Evolutionary conservation across 1,139 yeast genomes (phyloP), one percentile per base, ranked within the genome.

Genomic region (Suhomyces panamericanus): DNA sequence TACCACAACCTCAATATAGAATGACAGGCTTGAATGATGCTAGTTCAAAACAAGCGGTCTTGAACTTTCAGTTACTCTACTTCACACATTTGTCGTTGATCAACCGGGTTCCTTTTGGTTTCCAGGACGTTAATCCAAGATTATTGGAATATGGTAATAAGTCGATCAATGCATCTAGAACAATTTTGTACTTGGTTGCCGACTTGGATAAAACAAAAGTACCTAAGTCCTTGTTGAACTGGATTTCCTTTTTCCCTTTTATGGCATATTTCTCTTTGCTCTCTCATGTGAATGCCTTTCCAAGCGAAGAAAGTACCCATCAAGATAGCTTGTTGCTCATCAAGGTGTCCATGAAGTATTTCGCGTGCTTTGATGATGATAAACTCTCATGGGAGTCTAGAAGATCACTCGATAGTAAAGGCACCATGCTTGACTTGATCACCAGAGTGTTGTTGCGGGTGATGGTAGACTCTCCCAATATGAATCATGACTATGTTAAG

Each of bases 231-330:
- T 62, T 62, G 37, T 47, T 56, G 30, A 64, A 62, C 39, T 68
- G 73, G 73, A 50, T 65, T 16, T 50, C 62, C 30, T 63, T 58
- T 41, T 67, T 58, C 44, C 71, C 73, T 0, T 59, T 65, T 28
- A 41, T 44, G 42, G 48, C 50, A 3, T 49, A 33, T 27, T 39
- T 44, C 28, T 38, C 45, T 26, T 26, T 49, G n/a, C 22, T 47
- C 13, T 47, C 47, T 3, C 47, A 49, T 37, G 34, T 32, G 4
- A 14, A 38, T 14, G 47, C 45, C 4, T 49, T 39, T 33, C 40
- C 50, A 1, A 26, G 22, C 4, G 39, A 42, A 11, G 20, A 15
- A 2, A 39, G 37, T 15, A 38, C 51, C 3, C 48, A 49, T 37
- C 39, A 32, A 44, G 64, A 49, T 41, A 51, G 55, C 32, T 38